phyloP scores from a whole-genome alignment of 192 early-diverging fungal species.

The Rhizophagus prolifer region DNA sequence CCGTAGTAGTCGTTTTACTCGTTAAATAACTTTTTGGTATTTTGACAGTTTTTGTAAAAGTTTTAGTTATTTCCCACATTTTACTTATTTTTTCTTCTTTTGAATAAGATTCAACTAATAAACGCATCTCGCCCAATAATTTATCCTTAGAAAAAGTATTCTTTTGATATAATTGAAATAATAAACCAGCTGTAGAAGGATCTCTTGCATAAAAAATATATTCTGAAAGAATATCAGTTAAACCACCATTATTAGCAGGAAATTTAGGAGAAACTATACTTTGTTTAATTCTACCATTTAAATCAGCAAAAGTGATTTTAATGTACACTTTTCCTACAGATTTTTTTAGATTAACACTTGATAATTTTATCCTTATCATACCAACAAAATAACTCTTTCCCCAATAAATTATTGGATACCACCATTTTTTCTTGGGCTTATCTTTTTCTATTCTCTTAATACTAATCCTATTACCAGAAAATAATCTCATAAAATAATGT shows the following conservation, averaged over 20 bases:
- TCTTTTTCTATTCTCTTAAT: not conserved
- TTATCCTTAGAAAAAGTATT: constrained; percentile 18
- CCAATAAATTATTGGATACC: constrained; percentile 16
- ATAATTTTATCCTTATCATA: not conserved
- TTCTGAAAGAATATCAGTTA: constrained; percentile 8
- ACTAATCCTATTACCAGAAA: constrained; percentile 20
- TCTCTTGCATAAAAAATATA: constrained; percentile 24
- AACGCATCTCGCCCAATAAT: constrained; percentile 22
- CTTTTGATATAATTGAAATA: constrained; percentile 27
- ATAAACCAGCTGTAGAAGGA: not conserved
- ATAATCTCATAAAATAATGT: constrained; percentile 37
- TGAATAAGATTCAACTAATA: constrained; percentile 21
- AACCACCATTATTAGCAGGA: no score
- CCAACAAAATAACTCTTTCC: constrained; percentile 22
- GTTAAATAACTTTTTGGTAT: not conserved
- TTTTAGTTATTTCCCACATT: constrained; percentile 29
- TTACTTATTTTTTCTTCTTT: constrained; percentile 13
- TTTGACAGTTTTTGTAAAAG: constrained; percentile 22
- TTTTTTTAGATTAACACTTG: not conserved
- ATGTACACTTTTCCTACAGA: not conserved
- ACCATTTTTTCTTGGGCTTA: constrained; percentile 26
- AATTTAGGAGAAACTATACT: not conserved
- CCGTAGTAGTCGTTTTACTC: not conserved
- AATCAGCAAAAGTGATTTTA: constrained; percentile 21
- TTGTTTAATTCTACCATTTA: constrained; percentile 7